Conservation (phyloP, 2,329 filamentous ascomycete species). For the Myriosclerotinia curreyana region DNA sequence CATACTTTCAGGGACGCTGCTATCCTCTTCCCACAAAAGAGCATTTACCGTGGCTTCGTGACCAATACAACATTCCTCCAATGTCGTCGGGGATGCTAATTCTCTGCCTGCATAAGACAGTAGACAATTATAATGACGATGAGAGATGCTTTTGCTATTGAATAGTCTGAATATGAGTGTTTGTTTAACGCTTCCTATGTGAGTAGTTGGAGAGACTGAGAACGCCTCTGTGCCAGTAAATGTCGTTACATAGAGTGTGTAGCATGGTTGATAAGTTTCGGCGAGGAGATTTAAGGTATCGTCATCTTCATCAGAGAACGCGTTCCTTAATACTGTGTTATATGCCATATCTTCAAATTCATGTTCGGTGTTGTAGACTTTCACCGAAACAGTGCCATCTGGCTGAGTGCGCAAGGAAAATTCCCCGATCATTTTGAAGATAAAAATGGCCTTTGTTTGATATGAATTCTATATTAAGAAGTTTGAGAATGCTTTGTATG, state of each 20-base stretch:
- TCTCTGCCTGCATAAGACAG: conserved; percentile 10
- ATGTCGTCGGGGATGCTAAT: background rate
- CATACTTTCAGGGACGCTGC: no score
- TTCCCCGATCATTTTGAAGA: background rate
- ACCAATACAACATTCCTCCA: conserved; percentile 2
- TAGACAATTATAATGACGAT: background rate
- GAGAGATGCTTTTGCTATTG: background rate
- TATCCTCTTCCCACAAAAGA: background rate
- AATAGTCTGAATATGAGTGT: background rate
- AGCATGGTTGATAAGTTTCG: background rate
- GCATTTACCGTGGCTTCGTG: conserved; percentile 15
- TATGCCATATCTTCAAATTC: conserved; percentile 2
- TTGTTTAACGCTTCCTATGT: background rate
- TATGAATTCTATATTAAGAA: conserved; percentile 3
- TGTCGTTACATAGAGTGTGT: background rate
- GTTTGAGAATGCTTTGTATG: conserved; percentile 10
- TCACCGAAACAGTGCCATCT: background rate
- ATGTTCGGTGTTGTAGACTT: background rate
- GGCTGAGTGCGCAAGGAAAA: background rate
- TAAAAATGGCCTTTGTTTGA: conserved; percentile 1
- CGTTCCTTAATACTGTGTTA: background rate
- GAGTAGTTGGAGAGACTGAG: background rate
- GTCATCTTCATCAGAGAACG: background rate
- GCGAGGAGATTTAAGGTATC: background rate
- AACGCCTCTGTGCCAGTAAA: background rate